Evolutionary conservation across 805 yeast species (phyloP), one percentile per base, ranked within the genome.

Genomic region (Saturnispora hagleri): DNA sequence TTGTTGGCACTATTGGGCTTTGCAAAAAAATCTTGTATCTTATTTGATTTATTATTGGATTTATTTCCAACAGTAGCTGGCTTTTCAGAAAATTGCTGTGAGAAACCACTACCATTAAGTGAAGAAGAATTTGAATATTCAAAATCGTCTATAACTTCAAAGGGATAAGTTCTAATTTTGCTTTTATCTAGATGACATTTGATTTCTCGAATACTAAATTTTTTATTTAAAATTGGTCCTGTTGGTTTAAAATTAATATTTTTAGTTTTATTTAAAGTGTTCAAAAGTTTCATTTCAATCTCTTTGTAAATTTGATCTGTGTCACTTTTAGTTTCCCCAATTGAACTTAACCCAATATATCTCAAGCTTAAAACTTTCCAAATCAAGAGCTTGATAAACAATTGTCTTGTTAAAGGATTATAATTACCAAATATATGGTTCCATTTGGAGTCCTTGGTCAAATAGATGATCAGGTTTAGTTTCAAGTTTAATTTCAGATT

Each of bases 351-450:
- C 24, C 50, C 52, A 2, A 60, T 18, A 12, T 62, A 55, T 18
- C 51, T 47, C 17, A 60, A 69, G 51, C 54, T 82, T 70, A 62
- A 69, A 64, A 43, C 65, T 55, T 87, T 76, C 85, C 91, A 88
- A 46, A 86, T 73, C 17, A 88, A 53, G 22, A 88, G 70, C 41
- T 89, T 71, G 46, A 77, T 71, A 63, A 81, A 88, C 60, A 81
- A 85, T 4, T 84, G 75, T 36, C 96, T 71, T 24, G 86, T 81
- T 17, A 87, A 65, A 3, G 95, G 89, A 60, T 81, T 77, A 88
- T 95, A 89, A 65, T 89, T 95, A 38, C 82, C 76, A 60, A 88
- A 80, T 54, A 76, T 77, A 46, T 72, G 69, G 34, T 66, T 66
- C 84, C 90, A 86, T 34, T 70, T 67, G 1, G 61, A 57, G 4